Percentiles rank a stretch among this genome's conserved stretches.
Conservation (phyloP, 306 rosid species). For the Adenanthera pavonina region DNA sequence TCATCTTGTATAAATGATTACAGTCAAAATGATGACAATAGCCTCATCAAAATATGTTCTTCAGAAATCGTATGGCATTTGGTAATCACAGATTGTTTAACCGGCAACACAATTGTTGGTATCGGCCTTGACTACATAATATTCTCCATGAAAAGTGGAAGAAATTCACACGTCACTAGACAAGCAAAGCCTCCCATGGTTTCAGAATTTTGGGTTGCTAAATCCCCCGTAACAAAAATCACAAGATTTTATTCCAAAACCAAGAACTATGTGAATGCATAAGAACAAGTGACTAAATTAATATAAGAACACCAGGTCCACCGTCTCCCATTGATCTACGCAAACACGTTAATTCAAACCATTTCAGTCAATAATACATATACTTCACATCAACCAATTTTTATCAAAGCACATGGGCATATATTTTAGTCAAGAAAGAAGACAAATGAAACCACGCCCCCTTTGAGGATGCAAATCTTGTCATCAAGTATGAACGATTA, state of each 20-base stretch:
- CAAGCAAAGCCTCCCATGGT: too few species aligned
- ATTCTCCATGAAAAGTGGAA: too few species aligned
- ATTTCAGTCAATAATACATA: neutral
- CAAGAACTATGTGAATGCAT: neutral
- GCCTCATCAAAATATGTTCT: too few species aligned
- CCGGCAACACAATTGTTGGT: too few species aligned
- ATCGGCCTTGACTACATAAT: too few species aligned
- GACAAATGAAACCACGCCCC: neutral
- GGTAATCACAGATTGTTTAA: too few species aligned
- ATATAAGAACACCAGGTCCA: neutral
- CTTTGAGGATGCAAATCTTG: neutral
- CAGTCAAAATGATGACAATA: too few species aligned
- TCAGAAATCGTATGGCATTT: too few species aligned
- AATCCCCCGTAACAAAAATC: neutral
- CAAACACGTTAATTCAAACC: neutral
- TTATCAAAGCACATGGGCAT: neutral
- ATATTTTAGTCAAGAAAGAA: neutral
- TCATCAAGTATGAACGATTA: neutral
- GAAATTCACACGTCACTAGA: too few species aligned
- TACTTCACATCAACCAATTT: neutral
- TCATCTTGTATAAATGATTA: too few species aligned
- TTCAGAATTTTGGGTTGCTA: too few species aligned
- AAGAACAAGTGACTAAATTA: neutral
- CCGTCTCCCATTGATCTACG: too few species aligned
- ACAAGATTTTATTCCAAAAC: slow-evolving; percentile 11